Evolutionary conservation across 2,329 filamentous ascomycete genomes (phyloP).

Genomic region (Macrophomina pseudophaseolina): DNA sequence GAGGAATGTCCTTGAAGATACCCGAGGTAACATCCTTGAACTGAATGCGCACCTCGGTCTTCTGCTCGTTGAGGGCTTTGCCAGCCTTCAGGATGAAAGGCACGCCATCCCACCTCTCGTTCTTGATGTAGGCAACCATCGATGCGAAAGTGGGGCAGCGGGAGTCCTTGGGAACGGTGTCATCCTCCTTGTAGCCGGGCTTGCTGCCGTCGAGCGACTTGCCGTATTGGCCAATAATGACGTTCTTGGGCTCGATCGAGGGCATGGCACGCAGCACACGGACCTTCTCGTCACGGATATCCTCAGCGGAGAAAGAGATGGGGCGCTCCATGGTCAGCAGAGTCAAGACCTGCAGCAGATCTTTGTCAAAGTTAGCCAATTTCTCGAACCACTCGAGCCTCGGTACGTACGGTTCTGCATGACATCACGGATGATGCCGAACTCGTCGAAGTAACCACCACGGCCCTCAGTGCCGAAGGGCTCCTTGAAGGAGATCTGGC

Average conservation of each 20-base stretch:
- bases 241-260: conserved; percentile 97
- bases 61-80: conserved; percentile 98
- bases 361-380: conserved; percentile 39
- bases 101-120: conserved; percentile 98
- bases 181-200: conserved; percentile 97
- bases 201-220: conserved; percentile 95
- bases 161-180: conserved; percentile 96
- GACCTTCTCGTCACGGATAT: conserved; percentile 98
- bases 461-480: conserved; percentile 97
- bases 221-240: conserved; percentile 98
- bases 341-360: conserved; percentile 93
- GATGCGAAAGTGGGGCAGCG: conserved; percentile 98
- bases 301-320: conserved; percentile 96
- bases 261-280: conserved; percentile 93
- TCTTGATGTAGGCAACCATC: conserved; percentile 98
- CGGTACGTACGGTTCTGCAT: conserved; percentile 87
- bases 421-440: conserved; percentile 98
- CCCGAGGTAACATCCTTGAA: conserved; percentile 99
- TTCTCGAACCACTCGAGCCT: background rate
- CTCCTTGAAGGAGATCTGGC: conserved; percentile 94
- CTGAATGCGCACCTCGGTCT: conserved; percentile 98
- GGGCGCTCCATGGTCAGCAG: conserved; percentile 97
- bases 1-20: conserved; percentile 99
- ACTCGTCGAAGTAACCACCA: conserved; percentile 99
- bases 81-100: conserved; percentile 99